phyloP scores from a whole-genome alignment of 2,329 filamentous ascomycete genomes.

The Aspergillus luchuensis region DNA sequence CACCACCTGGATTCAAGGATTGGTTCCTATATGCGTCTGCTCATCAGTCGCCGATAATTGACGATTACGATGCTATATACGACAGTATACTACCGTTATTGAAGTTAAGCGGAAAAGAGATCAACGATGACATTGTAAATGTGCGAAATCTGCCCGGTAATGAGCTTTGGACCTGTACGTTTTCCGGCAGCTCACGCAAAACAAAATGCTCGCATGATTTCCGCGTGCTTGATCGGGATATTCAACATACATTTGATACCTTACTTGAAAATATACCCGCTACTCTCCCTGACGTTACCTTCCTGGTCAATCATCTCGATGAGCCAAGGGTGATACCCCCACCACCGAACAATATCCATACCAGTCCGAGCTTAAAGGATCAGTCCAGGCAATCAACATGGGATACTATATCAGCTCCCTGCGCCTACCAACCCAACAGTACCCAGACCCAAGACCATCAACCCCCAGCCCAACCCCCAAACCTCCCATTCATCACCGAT shows the following conservation, averaged over 20 bases:
- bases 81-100: slow-evolving; percentile 8
- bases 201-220: slow-evolving; percentile 9
- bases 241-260: slow-evolving; percentile 5
- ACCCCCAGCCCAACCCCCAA: background rate
- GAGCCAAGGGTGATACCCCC: slow-evolving; percentile 15
- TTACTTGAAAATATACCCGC: slow-evolving; percentile 2
- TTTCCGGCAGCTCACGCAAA: background rate
- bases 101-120: slow-evolving; percentile 7
- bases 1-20: slow-evolving; percentile 13
- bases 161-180: slow-evolving; percentile 16
- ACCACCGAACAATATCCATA: background rate
- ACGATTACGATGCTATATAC: slow-evolving; percentile 13
- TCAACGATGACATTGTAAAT: slow-evolving; percentile 1
- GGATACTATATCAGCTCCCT: slow-evolving; percentile 12
- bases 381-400: slow-evolving; percentile 1
- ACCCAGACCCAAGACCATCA: background rate
- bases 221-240: slow-evolving; percentile 11
- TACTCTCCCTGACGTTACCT: slow-evolving; percentile 10
- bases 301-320: slow-evolving; percentile 20
- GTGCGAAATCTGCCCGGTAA: background rate
- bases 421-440: background rate
- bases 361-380: background rate
- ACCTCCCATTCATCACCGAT: slow-evolving; percentile 16
- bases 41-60: slow-evolving; percentile 16
- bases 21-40: slow-evolving; percentile 14